Base-by-base conservation (phyloP, 1,284 basidiomycete genomes). In the Leccinum angustisporum region DNA sequence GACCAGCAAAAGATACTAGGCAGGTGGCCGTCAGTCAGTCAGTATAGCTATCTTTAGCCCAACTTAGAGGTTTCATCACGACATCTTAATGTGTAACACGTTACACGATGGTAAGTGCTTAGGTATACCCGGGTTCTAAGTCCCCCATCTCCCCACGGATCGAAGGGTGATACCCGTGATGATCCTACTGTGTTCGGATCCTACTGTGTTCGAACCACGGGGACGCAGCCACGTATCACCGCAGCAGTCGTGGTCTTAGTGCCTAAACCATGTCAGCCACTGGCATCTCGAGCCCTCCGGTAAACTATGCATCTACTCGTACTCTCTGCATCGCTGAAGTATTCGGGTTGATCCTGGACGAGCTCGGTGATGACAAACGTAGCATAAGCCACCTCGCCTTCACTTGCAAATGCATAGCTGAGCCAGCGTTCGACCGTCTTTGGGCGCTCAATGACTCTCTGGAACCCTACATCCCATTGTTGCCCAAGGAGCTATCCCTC, bases 361-460 rank as follows among this genome's bases (percentile, higher is more conserved):
- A 73, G 6, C 64, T 74, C 13, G 59, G 54, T 43, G 56, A 62
- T 16, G 70, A 68, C 50, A 64, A 61, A n/a, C 55, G 64, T 7
- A 70, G 61, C 11, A 71, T 76, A 13, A 60, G 59, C 34, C 54
- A 31, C 58, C 63, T 75, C 31, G 74, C 72, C 11, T 61, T 68
- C 31, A 66, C 68, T 18, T 74, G 74, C 65, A 75, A 67, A 40
- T 46, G 65, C 14, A 64, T 75, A 21, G 58, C 63, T 5, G 72
- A 70, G n/a, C 73, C 69, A 11, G 66, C 67, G 0, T 64, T 74
- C 9, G 67, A 72, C 51, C 64, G 64, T 43, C 60, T 76, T 9
- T 74, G 75, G 73, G 62, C 62, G 18, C 61, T 68, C 1, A 71
- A 73, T 16, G 57, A 70, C 52, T 66, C 68, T 14, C 36, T 72